Conservation (phyloP, 257 asterid species). For the Ehretia macrophylla region DNA sequence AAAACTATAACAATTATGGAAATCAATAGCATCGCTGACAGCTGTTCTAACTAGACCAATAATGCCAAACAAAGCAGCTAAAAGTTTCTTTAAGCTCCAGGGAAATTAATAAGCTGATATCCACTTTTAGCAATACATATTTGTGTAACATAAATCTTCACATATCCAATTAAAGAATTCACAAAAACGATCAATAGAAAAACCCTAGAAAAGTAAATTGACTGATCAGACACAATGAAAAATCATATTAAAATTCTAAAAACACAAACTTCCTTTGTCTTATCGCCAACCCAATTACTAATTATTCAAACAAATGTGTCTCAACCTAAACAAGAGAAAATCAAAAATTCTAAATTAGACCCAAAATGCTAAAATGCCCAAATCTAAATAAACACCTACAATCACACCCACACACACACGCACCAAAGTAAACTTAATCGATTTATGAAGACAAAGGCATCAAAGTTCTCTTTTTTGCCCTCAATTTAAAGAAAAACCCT, state of each 20-base stretch:
- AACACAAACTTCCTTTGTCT: background rate
- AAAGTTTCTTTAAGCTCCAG: too few relatives aligned
- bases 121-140: too few relatives aligned
- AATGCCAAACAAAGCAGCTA: too few relatives aligned
- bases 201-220: background rate
- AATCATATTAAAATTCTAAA: too few relatives aligned
- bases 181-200: background rate
- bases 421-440: background rate
- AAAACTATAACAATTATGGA: too few relatives aligned
- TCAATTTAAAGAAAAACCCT: background rate
- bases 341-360: background rate
- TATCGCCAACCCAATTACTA: background rate
- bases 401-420: background rate
- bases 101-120: too few relatives aligned
- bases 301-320: too few relatives aligned
- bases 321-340: too few relatives aligned
- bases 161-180: background rate
- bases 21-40: too few relatives aligned
- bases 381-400: background rate
- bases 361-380: background rate
- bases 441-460: background rate
- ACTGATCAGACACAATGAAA: too few relatives aligned
- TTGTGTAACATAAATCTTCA: too few relatives aligned
- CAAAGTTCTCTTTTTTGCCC: background rate
- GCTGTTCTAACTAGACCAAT: too few relatives aligned